These are phyloP conservation scores for Actinidia arguta DNA, from an alignment of 179 eudicot genomes.

Conservation along the genomic window DNA sequence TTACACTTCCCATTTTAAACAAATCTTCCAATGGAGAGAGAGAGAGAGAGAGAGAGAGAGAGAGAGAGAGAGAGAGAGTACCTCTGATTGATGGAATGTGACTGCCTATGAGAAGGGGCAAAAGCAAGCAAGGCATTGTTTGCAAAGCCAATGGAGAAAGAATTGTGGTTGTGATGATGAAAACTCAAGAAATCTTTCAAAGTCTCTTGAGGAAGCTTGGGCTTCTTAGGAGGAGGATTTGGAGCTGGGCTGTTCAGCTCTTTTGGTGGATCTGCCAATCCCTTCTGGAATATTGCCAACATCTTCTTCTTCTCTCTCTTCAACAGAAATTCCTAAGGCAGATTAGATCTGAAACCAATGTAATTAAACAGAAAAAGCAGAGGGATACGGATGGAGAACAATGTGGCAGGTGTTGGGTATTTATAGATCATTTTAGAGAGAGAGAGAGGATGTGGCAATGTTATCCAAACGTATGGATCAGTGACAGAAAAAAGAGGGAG, in stretches of 20 bases:
- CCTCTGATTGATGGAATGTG: constrained; percentile 51
- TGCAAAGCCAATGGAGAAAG: constrained; percentile 71
- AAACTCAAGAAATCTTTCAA: constrained; percentile 57
- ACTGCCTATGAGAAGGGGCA: constrained; percentile 50
- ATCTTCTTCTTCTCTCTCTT: constrained; percentile 37
- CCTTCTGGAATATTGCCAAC: constrained; percentile 87
- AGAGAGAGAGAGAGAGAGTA: constrained; percentile 16
- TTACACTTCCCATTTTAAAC: too few relatives aligned
- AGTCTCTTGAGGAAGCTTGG: constrained; percentile 60
- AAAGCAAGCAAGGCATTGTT: constrained; percentile 71
- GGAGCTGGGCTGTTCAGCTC: constrained; percentile 75
- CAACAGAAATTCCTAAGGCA: not conserved
- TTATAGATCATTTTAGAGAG: not conserved
- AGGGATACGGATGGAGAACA: not conserved
- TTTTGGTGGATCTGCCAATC: constrained; percentile 75
- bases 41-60: not conserved
- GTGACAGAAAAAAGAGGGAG: not conserved
- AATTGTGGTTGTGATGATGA: constrained; percentile 29
- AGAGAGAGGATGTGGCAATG: constrained; percentile 9
- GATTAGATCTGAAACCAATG: not conserved
- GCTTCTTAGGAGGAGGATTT: constrained; percentile 22
- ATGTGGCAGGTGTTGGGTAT: not conserved
- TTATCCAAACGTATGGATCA: constrained; percentile 13
- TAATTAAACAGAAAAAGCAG: not conserved
- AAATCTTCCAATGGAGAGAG: too few relatives aligned